Base-by-base conservation (phyloP, 495 filamentous ascomycete species). In the Neurospora africana region DNA sequence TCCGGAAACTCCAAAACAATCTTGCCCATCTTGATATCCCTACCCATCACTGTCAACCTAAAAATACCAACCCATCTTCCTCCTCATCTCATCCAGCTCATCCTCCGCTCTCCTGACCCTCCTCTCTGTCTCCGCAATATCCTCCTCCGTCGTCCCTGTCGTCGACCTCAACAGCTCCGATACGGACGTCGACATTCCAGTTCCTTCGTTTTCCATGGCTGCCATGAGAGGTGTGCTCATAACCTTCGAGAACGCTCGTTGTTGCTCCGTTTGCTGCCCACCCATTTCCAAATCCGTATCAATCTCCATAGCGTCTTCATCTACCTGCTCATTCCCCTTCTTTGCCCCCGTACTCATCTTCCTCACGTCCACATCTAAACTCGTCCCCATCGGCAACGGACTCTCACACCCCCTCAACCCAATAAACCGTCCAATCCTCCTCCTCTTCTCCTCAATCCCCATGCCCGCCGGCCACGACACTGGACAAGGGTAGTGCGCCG, bases 381-480 rank as follows among this genome's bases (percentile, higher is more conserved):
- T 82, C 76, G 74, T 83, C 78, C 75, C 81, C 40, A 6, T 7
- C 15, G 17, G 17, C 40, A 41, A 8, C 9, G 88, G 88, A 17
- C 82, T 82, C 71, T 89, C 87, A 78, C 89, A 91, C 27, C 87
- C 88, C 38, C 83, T 71, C 68, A 92, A 77, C n/a, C 91, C 91
- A 74, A 92, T 90, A 71, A 92, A 91, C 69, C 83, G 75, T 21
- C 91, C 91, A 72, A 91, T 85, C 75, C 86, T 82, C 21, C 87
- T 79, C 6, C 90, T 74, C 82, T 92, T 92, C 27, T 86, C 87
- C 71, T 88, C 85, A 2, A 89, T 68, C 67, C 82, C 78, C 74
- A 82, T 69, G 30, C 77, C 79, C 38, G 75, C 71, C 7, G 58
- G 81, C 83, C 75, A 84, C 5, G 74, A 68, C 27, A 88, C 81